A percentile compares a stretch with the other conserved stretches of the same genome.
Conservation (phyloP, 2,329 filamentous ascomycete genomes). For the Eutypa lata region DNA sequence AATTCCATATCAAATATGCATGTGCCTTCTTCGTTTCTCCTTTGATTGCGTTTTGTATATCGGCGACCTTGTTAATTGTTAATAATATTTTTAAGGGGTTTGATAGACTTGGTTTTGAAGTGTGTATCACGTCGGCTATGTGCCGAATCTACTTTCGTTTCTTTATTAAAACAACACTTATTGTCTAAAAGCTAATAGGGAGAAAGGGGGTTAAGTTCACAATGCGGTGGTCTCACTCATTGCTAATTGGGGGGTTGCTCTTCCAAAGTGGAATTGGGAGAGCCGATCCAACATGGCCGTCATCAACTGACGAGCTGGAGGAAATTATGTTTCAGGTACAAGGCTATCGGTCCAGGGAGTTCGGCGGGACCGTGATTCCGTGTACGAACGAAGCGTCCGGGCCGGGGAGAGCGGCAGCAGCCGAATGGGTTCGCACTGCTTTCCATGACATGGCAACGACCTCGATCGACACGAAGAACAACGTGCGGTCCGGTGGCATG, state of each 20-base stretch:
- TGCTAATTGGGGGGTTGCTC: slow-evolving; percentile 32
- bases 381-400: slow-evolving; percentile 52
- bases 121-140: not conserved
- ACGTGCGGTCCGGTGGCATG: slow-evolving; percentile 44
- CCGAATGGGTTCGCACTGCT: slow-evolving; percentile 59
- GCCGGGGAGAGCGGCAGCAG: slow-evolving; percentile 54
- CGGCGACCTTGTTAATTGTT: too few species aligned
- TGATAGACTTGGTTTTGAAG: not conserved
- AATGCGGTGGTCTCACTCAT: slow-evolving; percentile 26
- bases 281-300: slow-evolving; percentile 60
- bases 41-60: too few species aligned
- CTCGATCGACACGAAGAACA: slow-evolving; percentile 38
- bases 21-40: not conserved
- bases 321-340: slow-evolving; percentile 60
- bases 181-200: not conserved
- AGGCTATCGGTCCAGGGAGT: slow-evolving; percentile 52
- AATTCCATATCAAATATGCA: not conserved
- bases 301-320: slow-evolving; percentile 57
- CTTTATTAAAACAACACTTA: too few species aligned
- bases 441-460: slow-evolving; percentile 62
- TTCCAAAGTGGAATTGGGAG: slow-evolving; percentile 31
- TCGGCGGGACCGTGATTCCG: slow-evolving; percentile 54
- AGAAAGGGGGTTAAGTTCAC: not conserved
- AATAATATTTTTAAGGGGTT: too few species aligned
- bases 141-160: not conserved